Conservation (phyloP, 768 basidiomycete species). For the Agrocybe praecox region DNA sequence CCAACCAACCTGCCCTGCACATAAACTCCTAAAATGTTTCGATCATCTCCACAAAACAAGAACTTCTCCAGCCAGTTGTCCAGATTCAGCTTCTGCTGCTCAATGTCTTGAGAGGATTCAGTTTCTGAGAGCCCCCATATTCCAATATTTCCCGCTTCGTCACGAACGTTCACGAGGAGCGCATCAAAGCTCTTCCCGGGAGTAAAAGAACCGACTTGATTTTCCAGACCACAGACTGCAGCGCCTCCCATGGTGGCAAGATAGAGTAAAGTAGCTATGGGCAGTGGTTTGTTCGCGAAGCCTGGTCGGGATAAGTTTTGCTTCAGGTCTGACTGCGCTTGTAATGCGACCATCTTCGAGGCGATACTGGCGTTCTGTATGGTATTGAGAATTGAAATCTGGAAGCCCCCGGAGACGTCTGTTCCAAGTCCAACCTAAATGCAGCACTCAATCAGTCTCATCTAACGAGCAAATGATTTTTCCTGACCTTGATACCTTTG, state of each 20-base stretch:
- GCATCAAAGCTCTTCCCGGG: slow-evolving; percentile 92
- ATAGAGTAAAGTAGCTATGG: slow-evolving; percentile 78
- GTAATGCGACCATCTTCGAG: slow-evolving; percentile 59
- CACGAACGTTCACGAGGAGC: slow-evolving; percentile 63
- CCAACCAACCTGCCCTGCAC: slow-evolving; percentile 83
- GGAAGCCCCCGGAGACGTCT: slow-evolving; percentile 88
- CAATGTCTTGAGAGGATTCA: not conserved
- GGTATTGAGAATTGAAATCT: slow-evolving; percentile 74
- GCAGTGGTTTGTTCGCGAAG: slow-evolving; percentile 63
- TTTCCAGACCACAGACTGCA: slow-evolving; percentile 70
- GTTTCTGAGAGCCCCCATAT: slow-evolving; percentile 33
- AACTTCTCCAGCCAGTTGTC: slow-evolving; percentile 77
- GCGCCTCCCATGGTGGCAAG: slow-evolving; percentile 95
- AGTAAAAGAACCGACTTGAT: slow-evolving; percentile 74
- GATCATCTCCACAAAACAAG: slow-evolving; percentile 84
- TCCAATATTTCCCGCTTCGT: slow-evolving; percentile 54
- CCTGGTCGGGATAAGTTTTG: not conserved
- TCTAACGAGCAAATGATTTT: not conserved
- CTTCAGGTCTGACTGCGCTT: slow-evolving; percentile 1
- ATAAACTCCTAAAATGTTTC: slow-evolving; percentile 81
- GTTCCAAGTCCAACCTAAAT: slow-evolving; percentile 90
- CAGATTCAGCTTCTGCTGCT: slow-evolving; percentile 35
- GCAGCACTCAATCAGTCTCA: not conserved
- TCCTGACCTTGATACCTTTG: slow-evolving; percentile 76
- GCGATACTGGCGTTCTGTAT: slow-evolving; percentile 79